A percentile compares a stretch with the other conserved stretches of the same genome.
Evolutionary conservation across 108 stramenopile species (phyloP).

Genomic region (Phaeodactylum tricornutum): DNA sequence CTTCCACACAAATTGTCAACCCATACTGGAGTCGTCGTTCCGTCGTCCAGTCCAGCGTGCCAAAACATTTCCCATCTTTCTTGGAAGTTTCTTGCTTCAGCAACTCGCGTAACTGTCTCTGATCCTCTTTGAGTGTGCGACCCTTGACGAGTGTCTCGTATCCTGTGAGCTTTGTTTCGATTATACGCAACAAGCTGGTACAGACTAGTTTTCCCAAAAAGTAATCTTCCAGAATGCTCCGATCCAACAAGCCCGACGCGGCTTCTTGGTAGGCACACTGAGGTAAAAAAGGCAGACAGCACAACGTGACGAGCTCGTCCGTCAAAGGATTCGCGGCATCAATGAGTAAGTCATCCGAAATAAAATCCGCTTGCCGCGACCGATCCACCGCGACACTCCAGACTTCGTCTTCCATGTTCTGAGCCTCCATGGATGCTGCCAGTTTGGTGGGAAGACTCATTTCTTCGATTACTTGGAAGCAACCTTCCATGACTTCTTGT

Average conservation of each 20-base stretch:
- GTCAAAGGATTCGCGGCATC: conserved; percentile 16
- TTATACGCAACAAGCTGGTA: conserved; percentile 28
- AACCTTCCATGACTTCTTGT: conserved; percentile 31
- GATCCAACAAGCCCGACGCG: conserved; percentile 9
- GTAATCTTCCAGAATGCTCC: conserved; percentile 39
- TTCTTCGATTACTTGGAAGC: conserved; percentile 19
- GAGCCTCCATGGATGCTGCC: conserved; percentile 8
- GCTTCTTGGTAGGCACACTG: conserved; percentile 43
- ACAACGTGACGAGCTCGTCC: conserved; percentile 56
- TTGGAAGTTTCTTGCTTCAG: conserved; percentile 4
- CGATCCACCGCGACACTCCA: conserved; percentile 19
- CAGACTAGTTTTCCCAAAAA: conserved; percentile 65
- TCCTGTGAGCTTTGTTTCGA: conserved; percentile 20
- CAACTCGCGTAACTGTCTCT: conserved; percentile 3
- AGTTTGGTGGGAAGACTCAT: conserved; percentile 17
- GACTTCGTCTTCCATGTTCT: conserved; percentile 10
- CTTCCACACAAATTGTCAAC: conserved; percentile 4
- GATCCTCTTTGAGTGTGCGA: conserved; percentile 4
- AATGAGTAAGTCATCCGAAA: background rate
- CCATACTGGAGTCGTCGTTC: conserved; percentile 4
- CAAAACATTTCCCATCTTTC: conserved; percentile 4
- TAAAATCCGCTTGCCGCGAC: background rate
- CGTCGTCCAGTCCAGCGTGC: background rate
- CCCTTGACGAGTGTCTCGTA: conserved; percentile 8
- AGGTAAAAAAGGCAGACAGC: conserved; percentile 51